phyloP scores from a whole-genome alignment of 2,329 filamentous ascomycete species.

The Hypocrella siamensis region DNA sequence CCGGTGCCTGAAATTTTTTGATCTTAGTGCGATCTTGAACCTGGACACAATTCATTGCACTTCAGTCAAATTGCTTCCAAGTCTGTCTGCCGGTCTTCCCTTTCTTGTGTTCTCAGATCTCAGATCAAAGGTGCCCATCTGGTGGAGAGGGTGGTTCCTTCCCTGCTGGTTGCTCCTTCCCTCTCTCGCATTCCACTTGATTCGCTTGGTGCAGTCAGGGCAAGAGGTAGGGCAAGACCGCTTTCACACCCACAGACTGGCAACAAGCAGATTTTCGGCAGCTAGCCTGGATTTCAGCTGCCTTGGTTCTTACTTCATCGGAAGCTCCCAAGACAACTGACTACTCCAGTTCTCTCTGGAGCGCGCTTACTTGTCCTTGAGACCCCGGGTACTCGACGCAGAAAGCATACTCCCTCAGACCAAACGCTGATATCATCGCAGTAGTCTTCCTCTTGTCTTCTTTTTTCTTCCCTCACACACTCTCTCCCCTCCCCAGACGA shows the following conservation, averaged over 20 bases:
- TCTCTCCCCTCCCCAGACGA: conserved; percentile 3
- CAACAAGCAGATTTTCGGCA: background rate
- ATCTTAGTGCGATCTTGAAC: too few species aligned
- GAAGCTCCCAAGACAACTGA: background rate
- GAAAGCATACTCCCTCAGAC: too few species aligned
- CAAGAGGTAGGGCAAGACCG: background rate
- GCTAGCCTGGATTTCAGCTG: background rate
- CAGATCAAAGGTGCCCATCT: too few species aligned
- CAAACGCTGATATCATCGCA: too few species aligned
- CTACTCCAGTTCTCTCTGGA: background rate
- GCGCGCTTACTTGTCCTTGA: conserved; percentile 2
- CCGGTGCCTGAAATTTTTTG: too few species aligned
- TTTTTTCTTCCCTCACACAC: conserved; percentile 3
- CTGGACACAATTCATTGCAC: too few species aligned
- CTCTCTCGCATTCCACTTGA: background rate
- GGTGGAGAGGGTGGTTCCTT: background rate
- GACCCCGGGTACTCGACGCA: conserved; percentile 1
- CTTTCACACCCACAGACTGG: background rate
- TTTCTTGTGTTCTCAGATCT: too few species aligned
- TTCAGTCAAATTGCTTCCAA: too few species aligned
- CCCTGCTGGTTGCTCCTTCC: background rate
- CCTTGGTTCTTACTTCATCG: too few species aligned
- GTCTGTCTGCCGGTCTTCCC: too few species aligned
- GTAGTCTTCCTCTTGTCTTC: background rate
- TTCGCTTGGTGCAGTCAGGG: too few species aligned